Evolutionary conservation across 352 stramenopile genomes (phyloP), one percentile per base, ranked within the genome.

Genomic region (Aphanomyces astaci): DNA sequence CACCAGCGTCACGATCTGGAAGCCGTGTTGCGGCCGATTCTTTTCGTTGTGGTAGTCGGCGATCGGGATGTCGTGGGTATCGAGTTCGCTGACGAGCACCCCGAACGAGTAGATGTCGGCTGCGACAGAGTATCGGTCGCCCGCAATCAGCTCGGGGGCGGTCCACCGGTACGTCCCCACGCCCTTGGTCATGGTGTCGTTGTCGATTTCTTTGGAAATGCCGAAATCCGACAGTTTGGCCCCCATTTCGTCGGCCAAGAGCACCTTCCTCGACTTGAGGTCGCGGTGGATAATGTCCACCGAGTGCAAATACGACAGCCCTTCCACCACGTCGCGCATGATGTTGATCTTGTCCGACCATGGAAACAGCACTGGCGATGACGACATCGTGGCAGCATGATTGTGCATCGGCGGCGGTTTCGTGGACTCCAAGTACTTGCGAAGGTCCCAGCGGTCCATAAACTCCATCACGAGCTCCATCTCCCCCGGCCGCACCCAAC

Each of bases 141-240:
- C 80, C 0, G 69, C 59, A 48, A 88, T 78, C 10, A 90, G 75
- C 51, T 90, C 82, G 0, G 82, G 82, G 0, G 82, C 78, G 2
- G 87, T 60, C 82, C 82, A 90, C 1, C 72, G 71, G 5, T 75
- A 65, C 0, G 82, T 88, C 0, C 82, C 82, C 0, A 86, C 56
- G 0, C 73, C 73, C 0, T 68, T 53, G 11, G 78, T 89, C 81
- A 88, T 88, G 3, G 76, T 84, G 25, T 77, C 73, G 2, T 80
- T 55, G 22, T 72, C 62, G 2, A 74, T 80, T 17, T 76, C 71
- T 2, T 79, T 70, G 22, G 81, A 79, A 15, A 74, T 71, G 1
- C 80, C 82, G 72, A 90, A 90, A 70, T 88, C 82, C 0, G 77
- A 80, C 40, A 90, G 60, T 49, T 90, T 88, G n/a, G 78, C 78